Percentiles rank a stretch among this genome's conserved stretches.
phyloP scores from a whole-genome alignment of 176 grass and related monocot species.

The Alloteropsis semialata region DNA sequence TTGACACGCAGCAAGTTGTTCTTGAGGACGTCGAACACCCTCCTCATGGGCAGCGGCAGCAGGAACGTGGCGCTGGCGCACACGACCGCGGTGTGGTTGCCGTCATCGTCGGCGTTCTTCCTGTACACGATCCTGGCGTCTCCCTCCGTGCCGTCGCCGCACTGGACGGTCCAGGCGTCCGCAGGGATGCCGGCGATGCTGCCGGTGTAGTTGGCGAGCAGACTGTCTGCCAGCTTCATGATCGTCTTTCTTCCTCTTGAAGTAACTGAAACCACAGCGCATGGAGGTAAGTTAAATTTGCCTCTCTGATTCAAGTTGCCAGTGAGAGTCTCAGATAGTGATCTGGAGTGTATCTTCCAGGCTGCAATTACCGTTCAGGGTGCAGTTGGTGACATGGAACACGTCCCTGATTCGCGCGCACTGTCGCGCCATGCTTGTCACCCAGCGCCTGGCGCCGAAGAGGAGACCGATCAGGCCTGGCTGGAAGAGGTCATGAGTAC shows the following conservation, averaged over 20 bases:
- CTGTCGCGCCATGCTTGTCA: conserved; percentile 44
- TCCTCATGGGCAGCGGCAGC: conserved; percentile 35
- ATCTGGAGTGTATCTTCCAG: not conserved
- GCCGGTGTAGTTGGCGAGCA: conserved; percentile 35
- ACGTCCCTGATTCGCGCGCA: conserved; percentile 42
- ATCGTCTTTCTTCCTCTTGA: conserved; percentile 37
- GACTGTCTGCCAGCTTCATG: conserved; percentile 47
- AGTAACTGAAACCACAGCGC: conserved; percentile 27
- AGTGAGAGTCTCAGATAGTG: not conserved
- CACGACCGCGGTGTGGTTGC: conserved; percentile 17
- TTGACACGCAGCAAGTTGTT: conserved; percentile 27
- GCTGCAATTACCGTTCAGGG: conserved; percentile 4
- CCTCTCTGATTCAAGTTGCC: not conserved
- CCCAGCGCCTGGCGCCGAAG: conserved; percentile 56
- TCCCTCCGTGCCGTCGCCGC: conserved; percentile 29
- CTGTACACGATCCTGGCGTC: conserved; percentile 44
- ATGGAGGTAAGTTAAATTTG: not conserved
- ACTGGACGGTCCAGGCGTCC: conserved; percentile 33
- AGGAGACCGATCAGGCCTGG: conserved; percentile 30
- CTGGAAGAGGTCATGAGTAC: conserved; percentile 34
- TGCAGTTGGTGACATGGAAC: conserved; percentile 17
- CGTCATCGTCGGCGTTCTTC: not conserved
- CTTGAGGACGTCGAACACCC: conserved; percentile 40
- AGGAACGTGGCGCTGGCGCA: conserved; percentile 44
- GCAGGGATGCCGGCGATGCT: conserved; percentile 20